A percentile compares a stretch with the other conserved stretches of the same genome.
Evolutionary conservation across 441 rosid genomes (phyloP).

Genomic region (Gossypium gossypioides): DNA sequence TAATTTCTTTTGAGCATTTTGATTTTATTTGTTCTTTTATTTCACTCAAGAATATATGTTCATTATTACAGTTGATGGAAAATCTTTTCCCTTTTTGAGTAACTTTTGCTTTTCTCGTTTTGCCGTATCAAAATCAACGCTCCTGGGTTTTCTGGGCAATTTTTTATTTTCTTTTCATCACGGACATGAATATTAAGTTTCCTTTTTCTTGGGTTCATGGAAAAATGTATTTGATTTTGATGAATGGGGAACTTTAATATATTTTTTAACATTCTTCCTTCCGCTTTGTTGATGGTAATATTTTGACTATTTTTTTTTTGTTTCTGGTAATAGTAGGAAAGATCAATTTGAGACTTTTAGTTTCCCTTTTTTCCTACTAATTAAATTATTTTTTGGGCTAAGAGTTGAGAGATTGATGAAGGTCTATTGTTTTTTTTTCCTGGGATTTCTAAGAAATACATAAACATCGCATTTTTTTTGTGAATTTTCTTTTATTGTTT

Average conservation of each 20-base stretch:
- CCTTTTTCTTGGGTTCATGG: not conserved
- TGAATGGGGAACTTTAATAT: not conserved
- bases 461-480: constrained; percentile 16
- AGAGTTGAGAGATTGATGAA: not conserved
- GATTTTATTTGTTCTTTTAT: not conserved
- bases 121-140: not conserved
- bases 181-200: not conserved
- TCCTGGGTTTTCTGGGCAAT: not conserved
- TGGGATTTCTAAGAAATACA: constrained; percentile 4
- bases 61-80: too few species aligned
- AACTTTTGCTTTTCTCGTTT: too few species aligned
- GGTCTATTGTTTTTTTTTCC: not conserved
- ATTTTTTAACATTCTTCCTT: too few species aligned
- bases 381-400: not conserved
- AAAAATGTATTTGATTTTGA: not conserved
- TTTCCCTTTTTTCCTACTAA: too few species aligned
- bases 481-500: constrained; percentile 21
- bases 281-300: too few species aligned
- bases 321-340: too few species aligned
- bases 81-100: too few species aligned
- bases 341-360: too few species aligned
- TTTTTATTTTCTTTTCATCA: not conserved
- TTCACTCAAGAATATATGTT: not conserved
- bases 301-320: not conserved
- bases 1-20: not conserved